Percentiles rank a stretch among this genome's conserved stretches.
Conservation (phyloP, 2,329 filamentous ascomycete genomes). For the Pseudogymnoascus sp. region DNA sequence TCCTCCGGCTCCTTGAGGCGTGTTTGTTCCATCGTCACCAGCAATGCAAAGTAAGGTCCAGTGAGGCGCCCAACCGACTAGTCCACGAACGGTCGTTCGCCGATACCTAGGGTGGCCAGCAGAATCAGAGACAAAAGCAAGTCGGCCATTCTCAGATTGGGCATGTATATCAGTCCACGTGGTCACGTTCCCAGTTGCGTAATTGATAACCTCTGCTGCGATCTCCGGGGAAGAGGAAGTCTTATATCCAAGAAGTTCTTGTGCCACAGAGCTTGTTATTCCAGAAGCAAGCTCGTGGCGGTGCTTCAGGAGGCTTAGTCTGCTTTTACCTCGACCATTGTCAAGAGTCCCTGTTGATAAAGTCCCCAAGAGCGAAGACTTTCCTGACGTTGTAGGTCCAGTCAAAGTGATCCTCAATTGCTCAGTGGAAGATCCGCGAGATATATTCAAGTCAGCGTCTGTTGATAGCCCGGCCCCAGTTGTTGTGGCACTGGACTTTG, state of each 20-base stretch:
- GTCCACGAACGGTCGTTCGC: conserved; percentile 76
- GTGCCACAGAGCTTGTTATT: conserved; percentile 87
- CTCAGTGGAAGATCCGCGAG: conserved; percentile 45
- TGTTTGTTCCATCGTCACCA: conserved; percentile 59
- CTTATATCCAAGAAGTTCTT: conserved; percentile 84
- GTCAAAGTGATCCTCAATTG: conserved; percentile 83
- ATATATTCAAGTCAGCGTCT: not conserved
- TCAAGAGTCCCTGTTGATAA: conserved; percentile 82
- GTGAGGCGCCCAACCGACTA: conserved; percentile 94
- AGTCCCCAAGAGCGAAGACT: conserved; percentile 83
- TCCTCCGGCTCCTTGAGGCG: conserved; percentile 24
- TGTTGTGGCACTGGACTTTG: not conserved
- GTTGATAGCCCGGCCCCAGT: not conserved
- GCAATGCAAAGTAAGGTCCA: conserved; percentile 87
- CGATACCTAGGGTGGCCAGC: conserved; percentile 85
- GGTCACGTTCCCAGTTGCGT: conserved; percentile 75
- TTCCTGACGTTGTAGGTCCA: conserved; percentile 83
- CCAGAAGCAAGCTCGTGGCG: conserved; percentile 88
- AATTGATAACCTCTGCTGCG: conserved; percentile 60
- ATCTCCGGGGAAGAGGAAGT: conserved; percentile 29
- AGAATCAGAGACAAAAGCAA: conserved; percentile 87
- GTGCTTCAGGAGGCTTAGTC: conserved; percentile 82
- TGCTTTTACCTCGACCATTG: conserved; percentile 84
- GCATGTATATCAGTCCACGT: conserved; percentile 94
- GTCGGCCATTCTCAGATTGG: conserved; percentile 60